Evolutionary conservation across 2,329 filamentous ascomycete genomes (phyloP), one percentile per base, ranked within the genome.

Genomic region (Cladophialophora yegresii): DNA sequence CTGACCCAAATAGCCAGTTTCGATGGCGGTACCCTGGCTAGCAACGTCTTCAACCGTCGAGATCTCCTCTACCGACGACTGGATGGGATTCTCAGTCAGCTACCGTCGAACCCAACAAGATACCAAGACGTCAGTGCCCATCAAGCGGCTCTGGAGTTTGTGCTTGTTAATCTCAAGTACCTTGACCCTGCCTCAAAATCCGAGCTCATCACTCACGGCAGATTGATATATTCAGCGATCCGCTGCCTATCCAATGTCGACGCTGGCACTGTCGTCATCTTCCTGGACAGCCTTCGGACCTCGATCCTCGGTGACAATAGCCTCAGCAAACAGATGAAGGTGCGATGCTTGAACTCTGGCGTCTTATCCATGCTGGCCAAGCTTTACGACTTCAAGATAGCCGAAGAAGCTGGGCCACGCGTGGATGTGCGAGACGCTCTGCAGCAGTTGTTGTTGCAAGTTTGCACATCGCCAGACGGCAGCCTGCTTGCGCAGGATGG

Each of bases 1-100:
- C 83, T 99, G 65, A 90, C 89, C 58, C 93, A 99, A 77, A 84
- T 93, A n/a, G 86, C 91, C 16, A 87, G 83, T 61, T 89, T 96
- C 68, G 93, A 98, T 76, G 92, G 92, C 16, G 96, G 95, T 13
- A 85, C 87, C 49, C 83, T 92, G 61, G 91, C 93, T 30, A 88
- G 86, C 70, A 83, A 88, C 53, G 83, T 97, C 36, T 96, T 96
- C 75, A 84, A 89, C 58, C 87, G 88, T 33, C 85, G 92, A 70
- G 87, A 91, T 71, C 88, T 87, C 64, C 95, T 91, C 0, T 89
- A 96, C 63, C 89, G 92, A 71, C 88, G 88, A 6, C 80, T 99
- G 2, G 89, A 90, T 5, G 84, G 91, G 58, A 96, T 96, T 71
- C 84, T 99, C 58, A 87, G 88, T 51, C 82, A 93, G n/a, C 84